Percentiles rank a stretch among this genome's conserved stretches.
Conservation (phyloP, 163 green algal species). For the Coccomyxa subellipsoidea region DNA sequence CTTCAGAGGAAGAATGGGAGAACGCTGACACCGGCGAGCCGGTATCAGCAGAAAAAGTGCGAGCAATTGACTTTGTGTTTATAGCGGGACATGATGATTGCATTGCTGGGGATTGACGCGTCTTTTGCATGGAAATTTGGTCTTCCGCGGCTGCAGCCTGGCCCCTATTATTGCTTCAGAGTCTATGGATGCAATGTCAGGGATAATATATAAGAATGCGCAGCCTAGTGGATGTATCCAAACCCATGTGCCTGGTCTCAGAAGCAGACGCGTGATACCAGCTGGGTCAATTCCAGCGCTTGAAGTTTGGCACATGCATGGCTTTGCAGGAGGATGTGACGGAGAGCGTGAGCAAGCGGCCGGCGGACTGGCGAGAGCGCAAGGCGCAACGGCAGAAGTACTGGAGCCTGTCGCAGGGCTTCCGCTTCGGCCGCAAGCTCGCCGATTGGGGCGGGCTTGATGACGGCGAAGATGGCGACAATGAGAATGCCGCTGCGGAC, state of each 20-base stretch:
- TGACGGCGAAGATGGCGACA: conserved; percentile 10
- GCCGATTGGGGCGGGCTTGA: conserved; percentile 64
- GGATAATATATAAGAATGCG: no score
- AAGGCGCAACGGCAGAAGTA: conserved; percentile 68
- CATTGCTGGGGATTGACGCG: no score
- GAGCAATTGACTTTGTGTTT: neutral
- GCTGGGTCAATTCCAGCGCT: no score
- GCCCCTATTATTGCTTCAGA: no score
- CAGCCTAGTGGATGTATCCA: no score
- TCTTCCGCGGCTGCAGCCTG: no score
- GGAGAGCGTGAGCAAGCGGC: neutral
- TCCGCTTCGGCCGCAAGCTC: conserved; percentile 81
- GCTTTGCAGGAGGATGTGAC: neutral
- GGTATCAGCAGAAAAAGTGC: neutral
- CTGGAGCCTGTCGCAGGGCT: conserved; percentile 80
- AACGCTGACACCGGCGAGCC: conserved; percentile 38
- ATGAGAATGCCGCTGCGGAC: neutral
- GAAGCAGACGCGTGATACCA: no score
- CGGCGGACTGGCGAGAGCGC: conserved; percentile 58
- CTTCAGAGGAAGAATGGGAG: conserved; percentile 53
- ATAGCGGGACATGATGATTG: neutral
- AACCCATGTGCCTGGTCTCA: no score
- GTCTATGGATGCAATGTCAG: no score
- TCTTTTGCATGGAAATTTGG: no score
- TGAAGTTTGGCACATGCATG: no score